phyloP scores from a whole-genome alignment of 2,329 filamentous ascomycete genomes.

The Clonostachys chloroleuca region DNA sequence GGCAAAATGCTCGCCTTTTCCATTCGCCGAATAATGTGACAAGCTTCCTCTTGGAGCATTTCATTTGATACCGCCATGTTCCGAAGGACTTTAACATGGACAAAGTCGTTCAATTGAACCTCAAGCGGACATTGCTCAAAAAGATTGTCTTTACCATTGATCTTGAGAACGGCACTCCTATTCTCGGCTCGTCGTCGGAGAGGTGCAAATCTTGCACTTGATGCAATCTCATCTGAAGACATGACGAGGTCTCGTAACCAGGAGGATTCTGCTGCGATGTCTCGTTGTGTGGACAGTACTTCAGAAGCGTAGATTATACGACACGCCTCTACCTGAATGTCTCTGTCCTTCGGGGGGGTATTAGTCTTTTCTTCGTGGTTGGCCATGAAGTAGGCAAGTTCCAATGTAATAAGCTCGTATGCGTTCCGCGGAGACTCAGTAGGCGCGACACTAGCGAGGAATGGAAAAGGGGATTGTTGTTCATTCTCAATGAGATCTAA shows the following conservation, averaged over 20 bases:
- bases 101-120: conserved; percentile 47
- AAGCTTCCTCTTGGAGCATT: conserved; percentile 58
- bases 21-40: conserved; percentile 50
- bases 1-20: conserved; percentile 46
- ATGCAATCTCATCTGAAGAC: conserved; percentile 34
- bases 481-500: conserved; percentile 62
- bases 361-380: conserved; percentile 36
- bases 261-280: conserved; percentile 28
- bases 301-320: conserved; percentile 53
- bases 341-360: conserved; percentile 39
- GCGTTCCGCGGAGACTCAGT: conserved; percentile 47
- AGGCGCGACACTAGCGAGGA: conserved; percentile 36
- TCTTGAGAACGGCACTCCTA: conserved; percentile 40
- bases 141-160: conserved; percentile 54
- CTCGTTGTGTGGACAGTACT: conserved; percentile 31
- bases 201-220: conserved; percentile 41
- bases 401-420: conserved; percentile 56
- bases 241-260: conserved; percentile 60
- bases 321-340: conserved; percentile 54
- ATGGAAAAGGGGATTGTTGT: conserved; percentile 51
- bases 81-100: conserved; percentile 42
- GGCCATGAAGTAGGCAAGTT: conserved; percentile 47
- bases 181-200: conserved; percentile 40
- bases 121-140: conserved; percentile 55
- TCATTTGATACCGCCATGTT: conserved; percentile 56